Evolutionary conservation across 78 protist species (phyloP), one percentile per base, ranked within the genome.

Genomic region (Dictyostelium firmibasis): DNA sequence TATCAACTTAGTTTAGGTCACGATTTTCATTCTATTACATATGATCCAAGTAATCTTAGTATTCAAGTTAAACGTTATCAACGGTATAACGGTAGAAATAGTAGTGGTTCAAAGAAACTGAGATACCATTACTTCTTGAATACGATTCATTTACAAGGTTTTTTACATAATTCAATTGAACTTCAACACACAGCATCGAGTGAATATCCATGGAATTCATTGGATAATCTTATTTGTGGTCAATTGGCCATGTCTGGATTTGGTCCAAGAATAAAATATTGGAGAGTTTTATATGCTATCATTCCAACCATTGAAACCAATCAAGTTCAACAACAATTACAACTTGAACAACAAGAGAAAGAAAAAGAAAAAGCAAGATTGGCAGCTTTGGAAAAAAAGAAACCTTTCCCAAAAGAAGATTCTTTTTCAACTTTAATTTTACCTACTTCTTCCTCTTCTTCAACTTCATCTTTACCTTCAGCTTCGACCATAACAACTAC

Each of bases 51-150:
- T 50, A 86, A 81, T 38, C 86, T 53, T 20, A 93, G 84, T 75
- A 86, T 93, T 57, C 93, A 93, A 27, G 92, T 93, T 20, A 93
- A 93, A 83, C 84, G 91, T 60, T 93, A 93, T 74, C 96, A 93
- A 57, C 4, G 94, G 25, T 14, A 86, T 64, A 53, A 33, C n/a
- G 60, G 81, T n/a, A 25, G 84, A 57, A 25, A 20, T 38, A 35
- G 44, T 77, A n/a, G 47, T 31, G n/a, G 62, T n/a, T 38, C 86
- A 7, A 64, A 78, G 23, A 43, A 81, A 16, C 4, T 89, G 9
- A 81, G 82, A 33, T 89, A 89, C n/a, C 67, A 27, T 14, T 89
- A 89, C 41, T 89, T 69, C 64, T 85, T 89, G 13, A 64, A 78
- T 70, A 81, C 94, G 14, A 75, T 47, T 18, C 85, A 89, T 33